Evolutionary conservation across 1,139 yeast genomes (phyloP), one percentile per base, ranked within the genome.

Genomic region (Debaryomycetaceae sp.): DNA sequence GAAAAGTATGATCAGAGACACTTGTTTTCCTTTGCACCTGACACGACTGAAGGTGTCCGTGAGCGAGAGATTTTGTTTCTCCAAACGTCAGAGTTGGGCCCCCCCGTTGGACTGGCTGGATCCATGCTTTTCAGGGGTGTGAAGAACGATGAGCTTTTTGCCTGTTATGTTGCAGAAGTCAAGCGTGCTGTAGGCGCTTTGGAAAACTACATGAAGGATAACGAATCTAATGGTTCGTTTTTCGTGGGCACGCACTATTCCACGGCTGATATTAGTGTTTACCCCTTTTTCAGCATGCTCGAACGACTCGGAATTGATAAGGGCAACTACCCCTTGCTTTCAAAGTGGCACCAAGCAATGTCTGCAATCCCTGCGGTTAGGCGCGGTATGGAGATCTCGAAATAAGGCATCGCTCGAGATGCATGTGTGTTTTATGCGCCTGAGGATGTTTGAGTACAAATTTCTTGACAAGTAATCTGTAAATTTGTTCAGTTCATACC

Each of bases 21-120:
- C 38, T 65, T 67, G 44, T 68, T 49, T 41, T 62, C 70, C 25
- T 73, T 58, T 40, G 56, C 55, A 5, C 40, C 40, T 14, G 72
- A 70, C 3, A 51, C 73, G 13, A 51, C 46, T 19, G 53, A 60
- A 27, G 72, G 71, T 48, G 73, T 64, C 49, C 65, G 62, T 37
- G 61, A 64, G 40, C 43, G 68, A 35, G 74, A 72, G 35, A 60
- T 75, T 62, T 37, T 67, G 13, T 56, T 61, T 30, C 74, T 71
- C 56, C 78, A 71, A 45, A 62, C 69, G 50, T 70, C 76, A 0
- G 77, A 77, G 5, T 52, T 69, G 28, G 76, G 78, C 15, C 79
- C 81, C 32, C 68, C 68, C 63, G 73, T 65, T 38, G 79, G 80
- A 43, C 71, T 68, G 22, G 49, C 52, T 37, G 74, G 68, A 44